phyloP scores from a whole-genome alignment of 108 stramenopile genomes.

The Chaetoceros tenuissimus region DNA sequence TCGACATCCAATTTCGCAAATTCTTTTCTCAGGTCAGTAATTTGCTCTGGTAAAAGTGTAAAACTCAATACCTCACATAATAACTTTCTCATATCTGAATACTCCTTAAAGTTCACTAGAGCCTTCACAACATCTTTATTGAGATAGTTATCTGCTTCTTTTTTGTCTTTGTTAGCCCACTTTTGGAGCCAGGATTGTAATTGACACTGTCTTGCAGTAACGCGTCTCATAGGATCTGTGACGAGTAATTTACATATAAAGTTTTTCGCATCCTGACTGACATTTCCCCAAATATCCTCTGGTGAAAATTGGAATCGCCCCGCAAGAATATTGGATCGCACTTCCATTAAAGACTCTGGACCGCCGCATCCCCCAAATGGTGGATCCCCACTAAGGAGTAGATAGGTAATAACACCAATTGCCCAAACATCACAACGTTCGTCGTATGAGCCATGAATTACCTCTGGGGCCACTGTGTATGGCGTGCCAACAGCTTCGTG shows the following conservation, averaged over 20 bases:
- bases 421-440: conserved; percentile 86
- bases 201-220: conserved; percentile 81
- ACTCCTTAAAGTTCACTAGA: conserved; percentile 76
- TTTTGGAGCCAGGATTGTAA: conserved; percentile 77
- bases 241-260: conserved; percentile 80
- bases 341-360: conserved; percentile 72
- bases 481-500: conserved; percentile 86
- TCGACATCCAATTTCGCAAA: conserved; percentile 82
- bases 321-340: conserved; percentile 59
- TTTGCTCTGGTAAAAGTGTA: conserved; percentile 82
- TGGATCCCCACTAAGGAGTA: conserved; percentile 73
- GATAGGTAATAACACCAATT: conserved; percentile 77
- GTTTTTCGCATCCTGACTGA: conserved; percentile 72
- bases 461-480: conserved; percentile 85
- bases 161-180: conserved; percentile 44
- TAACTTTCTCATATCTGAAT: conserved; percentile 81
- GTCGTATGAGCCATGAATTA: conserved; percentile 76
- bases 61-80: conserved; percentile 83
- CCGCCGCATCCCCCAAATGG: conserved; percentile 85
- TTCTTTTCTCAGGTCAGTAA: conserved; percentile 73
- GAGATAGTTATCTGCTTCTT: conserved; percentile 39
- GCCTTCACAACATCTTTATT: conserved; percentile 75
- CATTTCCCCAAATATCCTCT: conserved; percentile 67
- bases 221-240: conserved; percentile 71
- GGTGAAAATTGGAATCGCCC: conserved; percentile 54